These are phyloP conservation scores for Talaromyces atroroseus DNA, from an alignment of 2,329 filamentous ascomycete genomes.

Conservation along the genomic window DNA sequence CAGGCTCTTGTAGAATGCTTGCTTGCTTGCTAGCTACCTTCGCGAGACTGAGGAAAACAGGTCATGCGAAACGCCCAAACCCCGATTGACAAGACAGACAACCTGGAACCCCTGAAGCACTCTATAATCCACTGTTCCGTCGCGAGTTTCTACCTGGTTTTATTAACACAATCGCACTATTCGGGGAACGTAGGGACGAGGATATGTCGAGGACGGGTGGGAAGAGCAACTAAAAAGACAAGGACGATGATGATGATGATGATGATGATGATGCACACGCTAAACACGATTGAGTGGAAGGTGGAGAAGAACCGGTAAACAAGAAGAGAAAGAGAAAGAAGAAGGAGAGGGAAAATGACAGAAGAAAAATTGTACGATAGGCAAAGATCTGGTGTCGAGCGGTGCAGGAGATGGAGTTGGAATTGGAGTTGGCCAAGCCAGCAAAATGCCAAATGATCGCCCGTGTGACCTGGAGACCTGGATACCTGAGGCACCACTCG, in stretches of 20 bases:
- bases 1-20: conserved; percentile 39
- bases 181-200: background rate
- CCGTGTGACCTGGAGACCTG: conserved; percentile 9
- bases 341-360: too few relatives aligned
- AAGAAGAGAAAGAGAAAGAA: background rate
- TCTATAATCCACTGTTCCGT: background rate
- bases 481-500: conserved; percentile 5
- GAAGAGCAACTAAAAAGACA: background rate
- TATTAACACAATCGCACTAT: background rate
- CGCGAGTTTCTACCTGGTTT: background rate
- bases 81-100: conserved; percentile 21
- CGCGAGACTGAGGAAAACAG: conserved; percentile 36
- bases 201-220: background rate
- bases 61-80: conserved; percentile 27
- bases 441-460: conserved; percentile 7
- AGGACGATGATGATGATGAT: background rate
- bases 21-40: conserved; percentile 37
- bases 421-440: too few relatives aligned
- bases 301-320: background rate
- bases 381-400: conserved; percentile 2
- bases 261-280: too few relatives aligned
- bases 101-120: conserved; percentile 19
- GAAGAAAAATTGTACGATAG: conserved; percentile 6
- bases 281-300: background rate
- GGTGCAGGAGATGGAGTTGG: too few relatives aligned